Evolutionary conservation across 345 rosid genomes (phyloP).

Genomic region (Litchi chinensis): DNA sequence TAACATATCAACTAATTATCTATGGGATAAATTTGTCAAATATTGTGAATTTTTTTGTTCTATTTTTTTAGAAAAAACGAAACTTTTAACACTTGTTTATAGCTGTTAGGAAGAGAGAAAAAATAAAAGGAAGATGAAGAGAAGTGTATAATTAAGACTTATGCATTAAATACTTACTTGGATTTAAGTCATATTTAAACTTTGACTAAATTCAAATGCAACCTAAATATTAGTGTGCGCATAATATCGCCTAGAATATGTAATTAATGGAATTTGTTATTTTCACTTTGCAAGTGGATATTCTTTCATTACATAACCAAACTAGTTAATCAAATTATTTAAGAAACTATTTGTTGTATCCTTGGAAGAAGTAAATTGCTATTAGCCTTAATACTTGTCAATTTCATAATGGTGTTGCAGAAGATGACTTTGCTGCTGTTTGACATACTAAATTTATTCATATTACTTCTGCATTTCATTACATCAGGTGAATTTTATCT

Average conservation of each 20-base stretch:
- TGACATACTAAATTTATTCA: neutral
- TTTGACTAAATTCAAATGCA: neutral
- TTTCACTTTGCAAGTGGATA: neutral
- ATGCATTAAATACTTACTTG: neutral
- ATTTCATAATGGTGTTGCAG: neutral
- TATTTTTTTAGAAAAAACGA: too few species aligned
- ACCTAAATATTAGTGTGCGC: neutral
- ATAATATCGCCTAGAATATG: neutral
- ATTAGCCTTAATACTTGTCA: neutral
- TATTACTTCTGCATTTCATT: neutral
- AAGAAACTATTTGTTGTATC: neutral
- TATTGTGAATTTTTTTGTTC: too few species aligned
- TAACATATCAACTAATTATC: too few species aligned
- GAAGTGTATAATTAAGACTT: too few species aligned
- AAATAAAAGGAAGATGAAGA: too few species aligned
- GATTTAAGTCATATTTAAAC: neutral
- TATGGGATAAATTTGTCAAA: too few species aligned
- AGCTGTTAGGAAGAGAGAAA: too few species aligned
- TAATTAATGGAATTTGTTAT: neutral
- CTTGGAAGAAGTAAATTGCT: neutral
- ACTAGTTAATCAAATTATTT: neutral
- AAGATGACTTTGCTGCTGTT: neutral
- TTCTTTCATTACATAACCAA: neutral
- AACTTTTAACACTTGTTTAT: too few species aligned
- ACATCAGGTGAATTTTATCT: neutral